Evolutionary conservation across 2,329 filamentous ascomycete genomes (phyloP).

Genomic region (Colletotrichum acutatum): DNA sequence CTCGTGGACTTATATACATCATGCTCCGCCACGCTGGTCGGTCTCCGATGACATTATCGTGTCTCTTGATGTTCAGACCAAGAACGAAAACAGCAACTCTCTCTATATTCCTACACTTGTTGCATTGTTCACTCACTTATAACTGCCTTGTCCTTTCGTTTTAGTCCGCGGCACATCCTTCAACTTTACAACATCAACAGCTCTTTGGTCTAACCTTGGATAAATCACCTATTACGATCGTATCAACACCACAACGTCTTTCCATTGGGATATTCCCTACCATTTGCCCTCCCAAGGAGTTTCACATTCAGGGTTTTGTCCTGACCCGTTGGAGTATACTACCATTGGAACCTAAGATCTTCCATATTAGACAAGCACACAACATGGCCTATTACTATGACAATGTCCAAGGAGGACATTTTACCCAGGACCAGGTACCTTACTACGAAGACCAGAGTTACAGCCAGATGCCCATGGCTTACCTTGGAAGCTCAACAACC

Average conservation of each 20-base stretch:
- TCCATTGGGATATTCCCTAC: neutral
- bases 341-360: neutral
- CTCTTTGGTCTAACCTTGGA: neutral
- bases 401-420: conserved; percentile 13
- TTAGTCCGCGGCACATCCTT: neutral
- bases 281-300: neutral
- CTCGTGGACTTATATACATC: conserved; percentile 25
- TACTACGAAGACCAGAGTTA: conserved; percentile 22
- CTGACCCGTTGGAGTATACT: neutral
- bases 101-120: neutral
- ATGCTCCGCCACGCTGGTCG: conserved; percentile 14
- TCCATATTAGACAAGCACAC: neutral
- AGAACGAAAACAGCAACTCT: neutral
- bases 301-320: neutral
- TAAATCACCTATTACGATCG: neutral
- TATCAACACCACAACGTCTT: neutral
- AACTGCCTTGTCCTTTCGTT: neutral
- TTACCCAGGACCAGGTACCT: neutral
- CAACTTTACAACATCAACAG: neutral
- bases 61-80: neutral
- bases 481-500: neutral
- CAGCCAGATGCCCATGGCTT: conserved; percentile 10
- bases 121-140: conserved; percentile 6
- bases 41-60: conserved; percentile 3
- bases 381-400: conserved; percentile 17